Conservation (phyloP, 805 yeast species). For the Starmera pachycereana region DNA sequence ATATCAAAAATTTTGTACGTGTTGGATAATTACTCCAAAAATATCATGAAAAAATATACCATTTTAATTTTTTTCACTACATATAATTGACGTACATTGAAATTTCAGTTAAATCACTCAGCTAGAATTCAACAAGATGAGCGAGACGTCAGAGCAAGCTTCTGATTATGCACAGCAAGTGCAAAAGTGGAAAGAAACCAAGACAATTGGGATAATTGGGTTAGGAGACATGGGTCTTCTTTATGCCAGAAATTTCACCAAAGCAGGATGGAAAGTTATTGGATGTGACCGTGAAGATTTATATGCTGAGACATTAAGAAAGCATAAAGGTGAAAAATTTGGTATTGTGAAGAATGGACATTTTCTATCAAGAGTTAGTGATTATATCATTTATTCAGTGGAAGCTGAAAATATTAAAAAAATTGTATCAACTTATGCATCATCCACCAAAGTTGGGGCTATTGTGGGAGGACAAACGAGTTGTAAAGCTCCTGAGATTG, state of each 20-base stretch:
- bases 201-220: constrained; percentile 83
- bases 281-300: constrained; percentile 78
- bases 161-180: constrained; percentile 6
- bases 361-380: constrained; percentile 68
- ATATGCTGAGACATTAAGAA: constrained; percentile 34
- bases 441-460: constrained; percentile 78
- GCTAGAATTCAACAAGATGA: too few relatives aligned
- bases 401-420: constrained; percentile 79
- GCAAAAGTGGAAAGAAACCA: constrained; percentile 29
- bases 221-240: constrained; percentile 94
- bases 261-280: constrained; percentile 82
- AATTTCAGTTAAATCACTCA: too few relatives aligned
- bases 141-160: too few relatives aligned
- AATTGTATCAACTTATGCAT: constrained; percentile 72
- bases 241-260: constrained; percentile 69
- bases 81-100: too few relatives aligned
- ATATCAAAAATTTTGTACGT: too few relatives aligned
- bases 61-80: too few relatives aligned
- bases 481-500: constrained; percentile 84
- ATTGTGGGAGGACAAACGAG: constrained; percentile 98
- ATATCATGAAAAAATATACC: too few relatives aligned
- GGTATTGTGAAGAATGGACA: constrained; percentile 71
- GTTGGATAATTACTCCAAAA: too few relatives aligned
- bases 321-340: constrained; percentile 34
- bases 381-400: constrained; percentile 81